Evolutionary conservation across 2,329 filamentous ascomycete genomes (phyloP).

Genomic region (Aspergillus neotritici): DNA sequence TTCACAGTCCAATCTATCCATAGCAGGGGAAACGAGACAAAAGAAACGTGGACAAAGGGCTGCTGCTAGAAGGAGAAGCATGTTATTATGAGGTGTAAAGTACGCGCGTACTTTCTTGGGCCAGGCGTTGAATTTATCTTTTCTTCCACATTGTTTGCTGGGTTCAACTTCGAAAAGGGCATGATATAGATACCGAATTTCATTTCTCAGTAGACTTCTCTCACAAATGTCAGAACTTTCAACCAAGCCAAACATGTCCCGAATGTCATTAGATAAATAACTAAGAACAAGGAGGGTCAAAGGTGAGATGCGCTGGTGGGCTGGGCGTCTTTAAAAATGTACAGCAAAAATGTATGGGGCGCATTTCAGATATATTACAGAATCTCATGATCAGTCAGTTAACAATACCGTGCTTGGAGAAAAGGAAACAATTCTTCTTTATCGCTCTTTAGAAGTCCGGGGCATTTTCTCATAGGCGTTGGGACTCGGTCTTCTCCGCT

Average conservation of each 20-base stretch:
- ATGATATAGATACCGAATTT: constrained; percentile 21
- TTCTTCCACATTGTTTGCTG: constrained; percentile 14
- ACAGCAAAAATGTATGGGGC: too few relatives aligned
- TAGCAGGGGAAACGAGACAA: constrained; percentile 11
- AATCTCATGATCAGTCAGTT: neutral
- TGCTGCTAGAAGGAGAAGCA: constrained; percentile 34
- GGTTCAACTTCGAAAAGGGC: constrained; percentile 10
- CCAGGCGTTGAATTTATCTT: neutral
- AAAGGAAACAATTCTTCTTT: neutral
- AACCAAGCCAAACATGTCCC: neutral
- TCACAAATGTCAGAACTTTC: neutral
- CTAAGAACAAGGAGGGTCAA: neutral
- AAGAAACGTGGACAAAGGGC: constrained; percentile 27
- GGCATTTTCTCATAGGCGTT: constrained; percentile 47
- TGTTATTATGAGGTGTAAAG: constrained; percentile 30
- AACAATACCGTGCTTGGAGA: neutral
- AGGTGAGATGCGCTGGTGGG: too few relatives aligned
- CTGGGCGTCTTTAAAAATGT: too few relatives aligned
- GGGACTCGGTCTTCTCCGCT: constrained; percentile 35
- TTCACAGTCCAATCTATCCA: neutral
- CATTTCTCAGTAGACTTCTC: neutral
- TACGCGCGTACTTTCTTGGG: neutral
- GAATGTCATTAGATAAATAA: neutral
- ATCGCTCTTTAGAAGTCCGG: constrained; percentile 21
- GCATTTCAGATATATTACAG: too few relatives aligned